Percentiles rank a stretch among this genome's conserved stretches.
Evolutionary conservation across 2,329 filamentous ascomycete genomes (phyloP).

Genomic region (Knufia petricola): DNA sequence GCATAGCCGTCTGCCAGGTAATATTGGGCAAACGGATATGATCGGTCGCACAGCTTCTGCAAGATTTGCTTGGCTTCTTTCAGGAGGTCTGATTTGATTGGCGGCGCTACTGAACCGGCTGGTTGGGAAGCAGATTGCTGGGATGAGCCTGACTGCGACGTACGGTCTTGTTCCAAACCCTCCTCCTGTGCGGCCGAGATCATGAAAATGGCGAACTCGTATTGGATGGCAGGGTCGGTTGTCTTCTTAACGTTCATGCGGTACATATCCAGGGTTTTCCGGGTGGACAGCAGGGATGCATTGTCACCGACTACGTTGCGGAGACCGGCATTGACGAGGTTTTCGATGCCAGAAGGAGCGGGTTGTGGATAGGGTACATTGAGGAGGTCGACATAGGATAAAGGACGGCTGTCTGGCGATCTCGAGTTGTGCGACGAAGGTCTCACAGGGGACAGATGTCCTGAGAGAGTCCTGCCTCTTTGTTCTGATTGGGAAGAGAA

Average conservation of each 20-base stretch:
- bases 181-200: constrained; percentile 79
- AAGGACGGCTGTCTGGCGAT: constrained; percentile 49
- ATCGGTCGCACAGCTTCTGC: constrained; percentile 72
- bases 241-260: constrained; percentile 95
- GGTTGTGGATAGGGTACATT: constrained; percentile 73
- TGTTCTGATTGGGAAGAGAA: constrained; percentile 68
- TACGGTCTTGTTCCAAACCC: constrained; percentile 40
- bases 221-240: constrained; percentile 78
- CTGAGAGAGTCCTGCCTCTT: constrained; percentile 52
- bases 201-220: constrained; percentile 92
- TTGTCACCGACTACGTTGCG: constrained; percentile 74
- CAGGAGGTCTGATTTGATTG: constrained; percentile 56
- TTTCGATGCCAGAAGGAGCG: constrained; percentile 47
- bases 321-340: constrained; percentile 72
- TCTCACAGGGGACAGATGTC: constrained; percentile 41
- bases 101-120: background rate
- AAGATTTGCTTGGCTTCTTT: constrained; percentile 84
- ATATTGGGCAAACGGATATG: constrained; percentile 96
- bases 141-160: constrained; percentile 27
- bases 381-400: constrained; percentile 53
- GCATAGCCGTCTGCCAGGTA: constrained; percentile 92
- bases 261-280: constrained; percentile 97
- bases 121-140: constrained; percentile 37
- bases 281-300: constrained; percentile 79
- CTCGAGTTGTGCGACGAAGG: constrained; percentile 42